These are phyloP conservation scores for Phytopythium chamaehyphon DNA, from an alignment of 352 stramenopile species.

Conservation along the genomic window DNA sequence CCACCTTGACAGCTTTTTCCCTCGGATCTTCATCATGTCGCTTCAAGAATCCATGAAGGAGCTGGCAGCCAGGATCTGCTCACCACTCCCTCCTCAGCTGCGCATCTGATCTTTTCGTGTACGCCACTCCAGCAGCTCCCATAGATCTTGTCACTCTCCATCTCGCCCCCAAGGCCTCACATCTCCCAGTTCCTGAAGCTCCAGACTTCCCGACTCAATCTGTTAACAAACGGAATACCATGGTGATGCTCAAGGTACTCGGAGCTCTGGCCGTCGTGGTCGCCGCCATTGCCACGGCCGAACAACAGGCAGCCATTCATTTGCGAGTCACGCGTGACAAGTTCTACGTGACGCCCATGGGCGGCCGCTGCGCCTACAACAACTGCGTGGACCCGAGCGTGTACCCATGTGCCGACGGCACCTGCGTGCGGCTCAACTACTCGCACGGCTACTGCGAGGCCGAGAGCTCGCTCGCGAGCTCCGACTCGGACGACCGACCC, in stretches of 20 bases:
- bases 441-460: slow-evolving; percentile 47
- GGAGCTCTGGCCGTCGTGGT: slow-evolving; percentile 6
- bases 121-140: too few relatives aligned
- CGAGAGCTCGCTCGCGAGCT: slow-evolving; percentile 11
- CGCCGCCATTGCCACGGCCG: slow-evolving; percentile 15
- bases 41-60: too few relatives aligned
- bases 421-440: slow-evolving; percentile 49
- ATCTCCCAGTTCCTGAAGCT: background rate
- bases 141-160: too few relatives aligned
- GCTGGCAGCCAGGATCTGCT: too few relatives aligned
- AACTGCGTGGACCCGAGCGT: slow-evolving; percentile 41
- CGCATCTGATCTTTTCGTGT: too few relatives aligned
- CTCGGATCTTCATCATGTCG: too few relatives aligned
- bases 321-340: slow-evolving; percentile 33
- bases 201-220: background rate
- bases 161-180: too few relatives aligned
- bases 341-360: slow-evolving; percentile 53
- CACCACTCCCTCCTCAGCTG: too few relatives aligned
- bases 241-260: slow-evolving; percentile 1
- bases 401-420: slow-evolving; percentile 49
- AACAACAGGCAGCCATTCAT: slow-evolving; percentile 32
- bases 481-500: slow-evolving; percentile 14
- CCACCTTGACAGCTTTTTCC: too few relatives aligned
- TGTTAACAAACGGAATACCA: slow-evolving; percentile 7
- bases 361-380: slow-evolving; percentile 59